Percentiles rank a stretch among this genome's conserved stretches.
Evolutionary conservation across 2,329 filamentous ascomycete species (phyloP).

Genomic region (Scortechinia acanthostroma): DNA sequence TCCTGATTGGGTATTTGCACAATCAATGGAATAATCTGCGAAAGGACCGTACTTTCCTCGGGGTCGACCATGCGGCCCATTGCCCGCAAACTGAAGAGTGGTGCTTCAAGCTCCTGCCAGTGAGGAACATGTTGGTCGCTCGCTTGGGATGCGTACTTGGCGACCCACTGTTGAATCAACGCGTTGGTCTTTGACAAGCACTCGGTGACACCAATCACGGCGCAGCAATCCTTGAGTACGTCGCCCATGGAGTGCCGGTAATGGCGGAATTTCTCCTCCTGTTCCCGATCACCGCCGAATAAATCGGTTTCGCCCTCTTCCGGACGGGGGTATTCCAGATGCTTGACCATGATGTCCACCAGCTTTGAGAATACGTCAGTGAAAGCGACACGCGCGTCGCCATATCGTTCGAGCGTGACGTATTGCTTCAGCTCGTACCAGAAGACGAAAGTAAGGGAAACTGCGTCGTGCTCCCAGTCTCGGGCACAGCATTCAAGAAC

Average conservation of each 20-base stretch:
- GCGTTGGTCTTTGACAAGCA: constrained; percentile 84
- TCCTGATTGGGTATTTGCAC: constrained; percentile 92
- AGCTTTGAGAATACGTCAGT: constrained; percentile 80
- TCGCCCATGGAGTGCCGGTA: constrained; percentile 97
- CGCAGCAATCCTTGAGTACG: constrained; percentile 91
- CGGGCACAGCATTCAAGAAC: constrained; percentile 85
- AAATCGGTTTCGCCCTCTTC: constrained; percentile 73
- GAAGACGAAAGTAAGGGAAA: constrained; percentile 89
- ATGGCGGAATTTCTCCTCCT: constrained; percentile 92
- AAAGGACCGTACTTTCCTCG: constrained; percentile 79
- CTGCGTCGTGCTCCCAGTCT: constrained; percentile 83
- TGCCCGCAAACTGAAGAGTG: constrained; percentile 87
- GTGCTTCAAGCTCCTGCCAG: constrained; percentile 94
- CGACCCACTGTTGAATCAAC: constrained; percentile 82
- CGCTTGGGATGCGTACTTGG: constrained; percentile 71
- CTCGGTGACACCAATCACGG: constrained; percentile 88
- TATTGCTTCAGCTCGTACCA: constrained; percentile 99
- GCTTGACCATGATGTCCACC: constrained; percentile 85
- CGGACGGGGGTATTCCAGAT: constrained; percentile 77
- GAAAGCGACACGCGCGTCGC: constrained; percentile 69
- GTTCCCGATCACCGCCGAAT: constrained; percentile 90
- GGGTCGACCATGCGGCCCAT: constrained; percentile 94
- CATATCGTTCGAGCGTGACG: constrained; percentile 82
- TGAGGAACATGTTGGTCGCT: constrained; percentile 72
- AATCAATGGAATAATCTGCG: constrained; percentile 85